Evolutionary conservation across 2,329 filamentous ascomycete genomes (phyloP).

Genomic region (Trichoderma sp.): DNA sequence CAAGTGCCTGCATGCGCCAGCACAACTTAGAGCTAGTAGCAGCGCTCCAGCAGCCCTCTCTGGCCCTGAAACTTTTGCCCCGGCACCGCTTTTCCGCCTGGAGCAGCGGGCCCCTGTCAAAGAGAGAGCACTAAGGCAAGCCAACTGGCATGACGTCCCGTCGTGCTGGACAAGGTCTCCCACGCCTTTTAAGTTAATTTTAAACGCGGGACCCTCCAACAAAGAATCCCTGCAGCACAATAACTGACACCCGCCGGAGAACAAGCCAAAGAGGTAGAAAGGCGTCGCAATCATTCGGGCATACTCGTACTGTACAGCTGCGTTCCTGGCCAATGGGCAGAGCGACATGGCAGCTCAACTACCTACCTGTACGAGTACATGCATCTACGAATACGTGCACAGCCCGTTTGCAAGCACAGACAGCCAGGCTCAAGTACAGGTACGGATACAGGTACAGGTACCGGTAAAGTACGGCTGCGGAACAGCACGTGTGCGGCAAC

Average conservation of each 20-base stretch:
- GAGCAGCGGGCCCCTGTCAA: background rate
- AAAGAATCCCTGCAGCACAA: background rate
- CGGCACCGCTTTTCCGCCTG: constrained; percentile 1
- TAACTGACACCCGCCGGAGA: background rate
- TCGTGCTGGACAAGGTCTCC: background rate
- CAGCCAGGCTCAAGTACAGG: background rate
- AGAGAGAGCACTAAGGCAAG: constrained; percentile 16
- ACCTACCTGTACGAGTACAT: too few relatives aligned
- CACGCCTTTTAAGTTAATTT: constrained; percentile 3
- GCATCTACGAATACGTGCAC: background rate
- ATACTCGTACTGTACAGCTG: background rate
- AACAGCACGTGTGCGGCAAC: background rate
- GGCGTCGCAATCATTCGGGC: background rate
- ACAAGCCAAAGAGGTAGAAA: background rate
- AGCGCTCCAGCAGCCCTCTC: background rate
- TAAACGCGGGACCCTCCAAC: background rate
- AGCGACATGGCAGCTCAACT: background rate
- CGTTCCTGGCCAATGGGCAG: background rate
- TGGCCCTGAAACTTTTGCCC: constrained; percentile 2
- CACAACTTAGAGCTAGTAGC: background rate
- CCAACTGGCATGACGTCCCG: constrained; percentile 16
- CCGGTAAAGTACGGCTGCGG: background rate
- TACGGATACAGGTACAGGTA: background rate
- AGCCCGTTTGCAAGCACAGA: background rate
- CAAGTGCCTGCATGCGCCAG: constrained; percentile 2